Base-by-base conservation (phyloP, 345 rosid species). In the Gossypium anomalum region DNA sequence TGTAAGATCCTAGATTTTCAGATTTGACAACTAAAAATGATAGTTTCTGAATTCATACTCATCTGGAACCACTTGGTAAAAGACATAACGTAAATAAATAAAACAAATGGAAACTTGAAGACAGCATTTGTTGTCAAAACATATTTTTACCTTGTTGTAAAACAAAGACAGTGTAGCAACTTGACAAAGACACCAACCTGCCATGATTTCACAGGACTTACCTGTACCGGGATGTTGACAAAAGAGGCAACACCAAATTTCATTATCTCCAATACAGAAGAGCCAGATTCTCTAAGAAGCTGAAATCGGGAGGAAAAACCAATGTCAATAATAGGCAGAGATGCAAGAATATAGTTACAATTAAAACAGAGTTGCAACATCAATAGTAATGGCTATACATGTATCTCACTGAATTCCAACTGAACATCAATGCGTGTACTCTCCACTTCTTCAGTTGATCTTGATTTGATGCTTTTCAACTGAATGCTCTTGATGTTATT, bases 361-460 rank as follows among this genome's bases (percentile, higher is more conserved):
- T 73, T 61, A 67, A 64, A 79, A 76, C 43, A 73, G 57, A 78
- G 62, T 79, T 82, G 74, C 53, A 81, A 77, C 23, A 67, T 55
- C 29, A 49, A 67, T n/a, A 41, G 20, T 52, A 68, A 49, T 45
- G 34, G 55, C 51, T 83, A 75, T 95, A 95, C 99, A 89, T 95
- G 94, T 82, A 95, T 91, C 88, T 93, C 99, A 81, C 93, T 89
- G 75, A 91, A 86, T 79, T 93, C 99, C 85, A 93, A 68, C 78
- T 90, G 94, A 80, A 93, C 75, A 77, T 95, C 98, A 76, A 93
- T 85, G 71, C 98, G 97, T 68, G 97, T 91, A 76, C 91, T 88
- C 85, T 93, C 97, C 48, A 82, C 84, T 83, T 93, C 99, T 88
- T 95, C 98, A 67, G 49, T 76, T 67, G 87, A 85, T 71, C 79